Base-by-base conservation (phyloP, 305 asterid species). In the Fraxinus dipetala region DNA sequence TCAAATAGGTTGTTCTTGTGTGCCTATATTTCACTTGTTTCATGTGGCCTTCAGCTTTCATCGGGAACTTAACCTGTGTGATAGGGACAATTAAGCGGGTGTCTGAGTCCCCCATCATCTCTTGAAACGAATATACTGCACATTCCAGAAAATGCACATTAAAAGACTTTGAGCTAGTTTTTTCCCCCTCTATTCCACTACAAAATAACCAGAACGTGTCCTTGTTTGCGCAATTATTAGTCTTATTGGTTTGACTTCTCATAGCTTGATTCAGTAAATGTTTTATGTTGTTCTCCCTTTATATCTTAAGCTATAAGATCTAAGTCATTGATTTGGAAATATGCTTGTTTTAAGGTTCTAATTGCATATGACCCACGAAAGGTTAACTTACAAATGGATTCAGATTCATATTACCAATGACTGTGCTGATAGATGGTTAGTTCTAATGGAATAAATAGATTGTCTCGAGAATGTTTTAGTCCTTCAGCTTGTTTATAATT, bases 1-100 rank as follows among this genome's bases (percentile, higher is more conserved):
- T 32, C 76, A 30, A 70, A 32, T 31, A 16, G 43, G 43, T 70
- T 32, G 24, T n/a, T 4, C 31, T 36, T 31, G 26, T 16, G 45
- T 70, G 76, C 45, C 22, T 34, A 70, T 31, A 70, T 32, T 13
- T 32, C 24, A 31, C 36, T 32, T 11, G 20, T 69, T 65, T 69
- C 22, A 69, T 69, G 10, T 28, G 76, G 76, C 45, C 76, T 70
- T 70, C 76, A 32, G 76, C 76, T 70, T 30, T 70, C 76, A 32
- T 7, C 5, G 5, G 45, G 45, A 32, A n/a, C 76, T 70, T 70
- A 32, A 70, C 45, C 76, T 16, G 45, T 16, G 1, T 70, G 43
- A 32, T n/a, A 31, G 76, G 20, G 45, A 70, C 22, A 32, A 32
- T 2, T 31, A 32, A 70, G 45, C 76, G 5, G 43, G 22, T 70